These are phyloP conservation scores for Pestalotiopsis sp. DNA, from an alignment of 2,329 filamentous ascomycete genomes.

Conservation along the genomic window DNA sequence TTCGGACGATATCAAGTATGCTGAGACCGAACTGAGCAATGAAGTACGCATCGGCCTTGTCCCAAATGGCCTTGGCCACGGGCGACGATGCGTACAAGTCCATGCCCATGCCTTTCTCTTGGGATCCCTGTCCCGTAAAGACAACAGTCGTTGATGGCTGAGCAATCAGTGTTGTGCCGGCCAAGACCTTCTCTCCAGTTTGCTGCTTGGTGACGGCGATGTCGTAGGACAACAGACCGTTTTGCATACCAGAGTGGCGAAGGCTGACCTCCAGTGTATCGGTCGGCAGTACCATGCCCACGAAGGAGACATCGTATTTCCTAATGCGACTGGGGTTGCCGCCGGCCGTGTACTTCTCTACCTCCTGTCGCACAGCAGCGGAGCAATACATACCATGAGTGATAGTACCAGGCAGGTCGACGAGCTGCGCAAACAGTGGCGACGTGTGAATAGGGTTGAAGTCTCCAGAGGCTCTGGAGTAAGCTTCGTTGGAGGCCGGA, in stretches of 20 bases:
- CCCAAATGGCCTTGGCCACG: conserved; percentile 38
- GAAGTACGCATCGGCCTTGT: conserved; percentile 36
- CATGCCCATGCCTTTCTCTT: conserved; percentile 44
- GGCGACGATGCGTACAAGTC: conserved; percentile 37
- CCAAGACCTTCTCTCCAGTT: conserved; percentile 33
- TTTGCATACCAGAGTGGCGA: conserved; percentile 35
- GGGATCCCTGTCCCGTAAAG: conserved; percentile 45
- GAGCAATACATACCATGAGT: conserved; percentile 44
- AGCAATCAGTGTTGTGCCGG: conserved; percentile 26
- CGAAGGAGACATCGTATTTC: conserved; percentile 32
- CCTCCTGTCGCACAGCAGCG: conserved; percentile 31
- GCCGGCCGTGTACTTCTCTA: conserved; percentile 25
- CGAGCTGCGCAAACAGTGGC: conserved; percentile 35
- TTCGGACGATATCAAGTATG: conserved; percentile 38
- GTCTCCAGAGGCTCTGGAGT: conserved; percentile 37
- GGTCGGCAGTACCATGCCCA: conserved; percentile 38
- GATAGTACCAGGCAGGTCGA: conserved; percentile 39
- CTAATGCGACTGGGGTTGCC: conserved; percentile 25
- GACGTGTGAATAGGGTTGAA: conserved; percentile 45
- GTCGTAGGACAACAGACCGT: conserved; percentile 35
- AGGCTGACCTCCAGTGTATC: conserved; percentile 33
- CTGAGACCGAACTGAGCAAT: conserved; percentile 32
- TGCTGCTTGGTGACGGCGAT: conserved; percentile 33
- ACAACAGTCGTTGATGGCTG: conserved; percentile 36
- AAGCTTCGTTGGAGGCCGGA: conserved; percentile 26